These are phyloP conservation scores for Cucumis cinereus DNA, from an alignment of 306 rosid genomes.

Conservation along the genomic window DNA sequence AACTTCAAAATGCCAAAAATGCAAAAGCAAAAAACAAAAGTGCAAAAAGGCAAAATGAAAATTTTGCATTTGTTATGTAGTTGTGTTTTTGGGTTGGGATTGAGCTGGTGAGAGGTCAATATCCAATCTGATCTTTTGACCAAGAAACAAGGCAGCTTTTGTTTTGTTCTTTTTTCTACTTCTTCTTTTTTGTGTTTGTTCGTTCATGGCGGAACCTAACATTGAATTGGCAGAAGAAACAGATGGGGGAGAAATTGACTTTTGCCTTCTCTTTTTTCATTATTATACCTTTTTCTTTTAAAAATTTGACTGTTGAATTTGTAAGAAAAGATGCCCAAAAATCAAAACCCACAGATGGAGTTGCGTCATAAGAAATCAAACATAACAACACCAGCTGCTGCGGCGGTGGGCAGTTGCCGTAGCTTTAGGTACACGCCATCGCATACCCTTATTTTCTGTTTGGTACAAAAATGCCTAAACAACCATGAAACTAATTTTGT, in stretches of 20 bases:
- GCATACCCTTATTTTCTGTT: background rate
- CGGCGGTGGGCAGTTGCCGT: constrained; percentile 1
- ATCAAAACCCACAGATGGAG: background rate
- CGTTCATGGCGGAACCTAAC: background rate
- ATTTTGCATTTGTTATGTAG: background rate
- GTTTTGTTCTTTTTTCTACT: background rate
- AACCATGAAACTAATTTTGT: background rate
- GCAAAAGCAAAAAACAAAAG: background rate
- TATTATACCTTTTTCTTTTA: background rate
- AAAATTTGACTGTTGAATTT: background rate
- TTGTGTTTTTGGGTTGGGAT: background rate
- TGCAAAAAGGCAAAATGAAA: background rate
- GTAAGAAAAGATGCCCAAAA: background rate
- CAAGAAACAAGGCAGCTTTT: background rate
- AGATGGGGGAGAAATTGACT: background rate
- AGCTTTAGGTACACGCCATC: background rate
- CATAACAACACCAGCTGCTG: background rate
- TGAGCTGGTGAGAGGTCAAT: background rate
- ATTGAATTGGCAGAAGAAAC: background rate
- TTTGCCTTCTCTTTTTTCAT: background rate
- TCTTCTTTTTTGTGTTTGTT: background rate
- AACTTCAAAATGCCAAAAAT: background rate
- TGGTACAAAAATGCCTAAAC: background rate
- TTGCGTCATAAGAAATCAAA: background rate
- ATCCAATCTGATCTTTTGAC: background rate